Evolutionary conservation across 2,329 filamentous ascomycete species (phyloP).

Genomic region (Curvularia sp.): DNA sequence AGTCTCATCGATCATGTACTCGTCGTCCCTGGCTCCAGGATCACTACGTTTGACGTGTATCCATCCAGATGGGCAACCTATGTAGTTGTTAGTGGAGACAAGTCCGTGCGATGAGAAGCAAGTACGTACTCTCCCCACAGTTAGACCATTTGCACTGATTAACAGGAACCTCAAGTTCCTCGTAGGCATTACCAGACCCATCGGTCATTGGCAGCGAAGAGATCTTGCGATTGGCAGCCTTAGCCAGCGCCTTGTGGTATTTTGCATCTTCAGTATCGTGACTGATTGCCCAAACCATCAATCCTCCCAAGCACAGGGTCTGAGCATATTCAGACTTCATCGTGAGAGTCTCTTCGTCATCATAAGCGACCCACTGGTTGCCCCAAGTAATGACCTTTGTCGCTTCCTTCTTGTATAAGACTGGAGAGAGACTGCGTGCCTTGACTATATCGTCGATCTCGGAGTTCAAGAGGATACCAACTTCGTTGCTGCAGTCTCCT

Average conservation of each 20-base stretch:
- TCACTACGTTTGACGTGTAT: not conserved
- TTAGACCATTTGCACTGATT: not conserved
- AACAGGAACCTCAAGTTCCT: not conserved
- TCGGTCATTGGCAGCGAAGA: not conserved
- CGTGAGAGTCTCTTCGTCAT: conserved; percentile 50
- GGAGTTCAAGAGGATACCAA: conserved; percentile 23
- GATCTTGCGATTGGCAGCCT: not conserved
- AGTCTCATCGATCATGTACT: not conserved
- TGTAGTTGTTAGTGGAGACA: no score
- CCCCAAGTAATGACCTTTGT: conserved; percentile 43
- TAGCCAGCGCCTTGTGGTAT: not conserved
- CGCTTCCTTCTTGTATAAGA: conserved; percentile 19
- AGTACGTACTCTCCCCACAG: not conserved
- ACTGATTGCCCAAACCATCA: conserved; percentile 13
- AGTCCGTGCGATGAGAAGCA: no score
- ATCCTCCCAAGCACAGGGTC: conserved; percentile 20
- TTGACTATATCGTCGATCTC: conserved; percentile 32
- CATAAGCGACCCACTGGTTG: conserved; percentile 42
- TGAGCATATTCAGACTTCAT: conserved; percentile 57
- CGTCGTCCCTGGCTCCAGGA: not conserved
- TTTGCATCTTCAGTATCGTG: not conserved
- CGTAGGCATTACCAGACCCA: not conserved
- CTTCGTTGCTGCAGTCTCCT: conserved; percentile 15
- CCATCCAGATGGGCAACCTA: not conserved
- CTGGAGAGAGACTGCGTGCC: conserved; percentile 5